phyloP scores from a whole-genome alignment of 371 early-diverging fungal genomes.

The Actinomortierella wolfii region DNA sequence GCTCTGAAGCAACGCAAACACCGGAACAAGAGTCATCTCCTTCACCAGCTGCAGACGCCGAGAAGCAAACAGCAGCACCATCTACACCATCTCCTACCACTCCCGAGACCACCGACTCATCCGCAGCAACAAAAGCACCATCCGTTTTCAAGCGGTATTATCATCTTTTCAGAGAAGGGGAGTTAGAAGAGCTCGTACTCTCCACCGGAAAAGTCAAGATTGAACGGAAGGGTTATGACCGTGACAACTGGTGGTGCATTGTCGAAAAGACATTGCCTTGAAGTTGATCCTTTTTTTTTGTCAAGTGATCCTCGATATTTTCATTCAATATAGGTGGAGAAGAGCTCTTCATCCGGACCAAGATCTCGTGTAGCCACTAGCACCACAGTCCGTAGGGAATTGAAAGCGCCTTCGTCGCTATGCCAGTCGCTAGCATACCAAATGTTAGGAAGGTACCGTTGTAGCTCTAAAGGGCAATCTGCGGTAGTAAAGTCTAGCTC shows the following conservation, averaged over 20 bases:
- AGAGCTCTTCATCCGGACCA: slow-evolving; percentile 52
- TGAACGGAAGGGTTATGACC: slow-evolving; percentile 80
- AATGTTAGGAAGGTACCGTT: slow-evolving; percentile 58
- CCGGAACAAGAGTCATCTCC: too few relatives aligned
- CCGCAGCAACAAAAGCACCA: slow-evolving; percentile 7
- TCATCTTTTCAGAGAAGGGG: slow-evolving; percentile 90
- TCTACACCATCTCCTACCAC: background rate
- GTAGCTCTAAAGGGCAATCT: slow-evolving; percentile 50
- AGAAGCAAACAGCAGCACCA: background rate
- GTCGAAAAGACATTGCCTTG: slow-evolving; percentile 50
- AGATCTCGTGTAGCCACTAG: slow-evolving; percentile 51
- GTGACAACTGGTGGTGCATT: slow-evolving; percentile 92
- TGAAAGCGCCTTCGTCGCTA: slow-evolving; percentile 19
- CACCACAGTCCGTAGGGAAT: slow-evolving; percentile 47
- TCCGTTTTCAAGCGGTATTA: slow-evolving; percentile 76
- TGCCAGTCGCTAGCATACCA: slow-evolving; percentile 44
- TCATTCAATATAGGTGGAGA: slow-evolving; percentile 59
- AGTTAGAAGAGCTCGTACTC: slow-evolving; percentile 74
- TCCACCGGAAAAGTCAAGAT: slow-evolving; percentile 54
- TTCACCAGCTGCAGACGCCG: too few relatives aligned
- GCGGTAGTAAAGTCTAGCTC: slow-evolving; percentile 52
- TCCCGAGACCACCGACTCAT: too few relatives aligned
- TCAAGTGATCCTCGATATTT: background rate
- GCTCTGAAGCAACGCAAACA: too few relatives aligned
- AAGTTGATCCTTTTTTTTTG: background rate